Percentiles rank a stretch among this genome's conserved stretches.
phyloP scores from a whole-genome alignment of 2,329 filamentous ascomycete species.

The Cladosporium sp. region DNA sequence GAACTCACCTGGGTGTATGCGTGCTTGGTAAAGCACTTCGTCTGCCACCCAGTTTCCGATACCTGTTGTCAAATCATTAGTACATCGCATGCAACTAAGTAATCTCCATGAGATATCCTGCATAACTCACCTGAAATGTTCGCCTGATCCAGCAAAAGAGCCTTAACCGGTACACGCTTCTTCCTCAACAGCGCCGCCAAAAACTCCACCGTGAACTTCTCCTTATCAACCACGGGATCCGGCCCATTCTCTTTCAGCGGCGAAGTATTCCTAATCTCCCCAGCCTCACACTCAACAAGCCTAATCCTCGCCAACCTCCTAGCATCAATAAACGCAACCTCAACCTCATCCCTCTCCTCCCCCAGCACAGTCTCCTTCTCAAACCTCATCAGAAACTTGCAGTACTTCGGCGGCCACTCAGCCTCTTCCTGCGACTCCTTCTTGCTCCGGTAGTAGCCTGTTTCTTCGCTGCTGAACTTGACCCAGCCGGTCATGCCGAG shows the following conservation, averaged over 20 bases:
- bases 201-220: conserved; percentile 75
- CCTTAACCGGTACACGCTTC: conserved; percentile 86
- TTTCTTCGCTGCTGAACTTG: conserved; percentile 76
- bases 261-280: conserved; percentile 71
- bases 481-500: conserved; percentile 71
- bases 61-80: conserved; percentile 46
- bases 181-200: conserved; percentile 67
- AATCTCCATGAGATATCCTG: not conserved
- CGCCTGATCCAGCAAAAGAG: conserved; percentile 81
- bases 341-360: conserved; percentile 49
- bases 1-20: conserved; percentile 65
- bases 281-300: conserved; percentile 75
- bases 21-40: conserved; percentile 86
- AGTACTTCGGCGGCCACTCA: conserved; percentile 88
- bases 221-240: conserved; percentile 82
- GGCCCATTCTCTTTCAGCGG: conserved; percentile 91
- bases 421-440: conserved; percentile 58
- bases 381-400: conserved; percentile 78
- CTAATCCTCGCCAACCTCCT: conserved; percentile 77
- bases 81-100: not conserved
- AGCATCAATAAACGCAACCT: conserved; percentile 79
- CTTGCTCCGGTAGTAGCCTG: conserved; percentile 73
- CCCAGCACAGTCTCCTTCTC: conserved; percentile 29
- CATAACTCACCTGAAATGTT: conserved; percentile 63
- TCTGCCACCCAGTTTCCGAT: conserved; percentile 98